Evolutionary conservation across 2,329 filamentous ascomycete genomes (phyloP), one percentile per base, ranked within the genome.

Genomic region (Colletotrichum lini): DNA sequence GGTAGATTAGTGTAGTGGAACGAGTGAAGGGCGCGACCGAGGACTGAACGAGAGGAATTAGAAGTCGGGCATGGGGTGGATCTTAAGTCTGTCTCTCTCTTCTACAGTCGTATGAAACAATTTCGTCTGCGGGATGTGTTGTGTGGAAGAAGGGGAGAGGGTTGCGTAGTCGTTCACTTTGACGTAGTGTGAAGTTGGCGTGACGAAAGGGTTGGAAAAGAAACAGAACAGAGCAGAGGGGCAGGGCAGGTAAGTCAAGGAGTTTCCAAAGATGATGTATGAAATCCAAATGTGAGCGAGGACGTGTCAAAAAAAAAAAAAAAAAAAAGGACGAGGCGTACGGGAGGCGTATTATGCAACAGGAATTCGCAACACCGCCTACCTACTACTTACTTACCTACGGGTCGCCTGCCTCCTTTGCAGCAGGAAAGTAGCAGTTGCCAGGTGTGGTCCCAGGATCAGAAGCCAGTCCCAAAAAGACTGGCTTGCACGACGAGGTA

Each of bases 311-410:
- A 45, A 12, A 38, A 45, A 16, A 30, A 42, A 23, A 23, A 23
- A 23, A 2, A 23, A 26, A 26, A 40, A 62, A 68, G 50, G 58
- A 71, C 58, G 53, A 67, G 68, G 65, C 58, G 68, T 71, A 53
- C 45, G 23, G 59, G 49, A 58, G 65, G 45, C 50, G 63, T 57
- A 70, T 70, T 70, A 70, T 70, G 67, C 67, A 70, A 70, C 56
- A 53, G 30, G 57, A 67, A 62, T 45, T 62, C 50, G 49, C 65
- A 71, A 68, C 68, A 63, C 65, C 21, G 65, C 68, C 68, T 63
- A 21, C 68, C 10, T 56, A 35, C 38, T 23, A 35, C 38, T 23
- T 35, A 44, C 42, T 10, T 38, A 38, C 35, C 8, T 38, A 38
- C 35, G 35, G 35, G 35, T 49, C 40, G 9, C 53, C 18, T 65